phyloP scores from a whole-genome alignment of 2,329 filamentous ascomycete species.

The Pseudonectria buxi region DNA sequence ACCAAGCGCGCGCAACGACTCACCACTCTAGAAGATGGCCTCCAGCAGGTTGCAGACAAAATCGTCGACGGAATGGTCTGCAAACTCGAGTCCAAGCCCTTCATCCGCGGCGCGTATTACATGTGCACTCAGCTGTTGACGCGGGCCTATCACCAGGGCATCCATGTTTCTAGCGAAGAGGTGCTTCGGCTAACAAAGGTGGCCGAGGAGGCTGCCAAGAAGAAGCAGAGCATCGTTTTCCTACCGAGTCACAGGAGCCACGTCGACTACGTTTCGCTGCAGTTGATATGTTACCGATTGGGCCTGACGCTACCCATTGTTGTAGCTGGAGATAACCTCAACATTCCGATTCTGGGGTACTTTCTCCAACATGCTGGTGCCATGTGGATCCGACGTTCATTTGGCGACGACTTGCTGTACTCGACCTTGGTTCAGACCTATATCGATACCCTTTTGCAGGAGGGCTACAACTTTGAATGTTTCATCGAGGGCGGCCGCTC shows the following conservation, averaged over 20 bases:
- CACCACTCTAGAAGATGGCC: conserved; percentile 60
- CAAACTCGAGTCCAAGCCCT: conserved; percentile 93
- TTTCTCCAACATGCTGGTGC: conserved; percentile 95
- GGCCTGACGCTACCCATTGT: conserved; percentile 85
- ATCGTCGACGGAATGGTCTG: conserved; percentile 96
- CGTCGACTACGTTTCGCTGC: conserved; percentile 91
- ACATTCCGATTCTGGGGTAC: conserved; percentile 81
- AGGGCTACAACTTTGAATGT: conserved; percentile 92
- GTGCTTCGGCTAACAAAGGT: conserved; percentile 75
- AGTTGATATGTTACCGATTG: conserved; percentile 90
- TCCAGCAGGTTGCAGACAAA: conserved; percentile 75
- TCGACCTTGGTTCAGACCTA: conserved; percentile 91
- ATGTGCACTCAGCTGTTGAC: conserved; percentile 80
- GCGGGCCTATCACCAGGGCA: conserved; percentile 91
- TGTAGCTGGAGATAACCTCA: conserved; percentile 92
- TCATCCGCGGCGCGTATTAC: conserved; percentile 91
- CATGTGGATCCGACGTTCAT: conserved; percentile 91
- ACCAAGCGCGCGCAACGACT: conserved; percentile 47
- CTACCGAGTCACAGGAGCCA: conserved; percentile 91
- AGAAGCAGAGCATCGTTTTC: conserved; percentile 94
- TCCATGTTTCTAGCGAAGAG: conserved; percentile 93
- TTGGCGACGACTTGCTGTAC: conserved; percentile 88
- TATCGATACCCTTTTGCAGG: conserved; percentile 83
- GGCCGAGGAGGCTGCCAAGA: conserved; percentile 72
- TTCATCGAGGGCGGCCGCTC: conserved; percentile 95